A percentile compares a stretch with the other conserved stretches of the same genome.
These are phyloP conservation scores for Casaregolazyma suthepensis DNA, from an alignment of 1,139 yeast genomes.

Conservation along the genomic window DNA sequence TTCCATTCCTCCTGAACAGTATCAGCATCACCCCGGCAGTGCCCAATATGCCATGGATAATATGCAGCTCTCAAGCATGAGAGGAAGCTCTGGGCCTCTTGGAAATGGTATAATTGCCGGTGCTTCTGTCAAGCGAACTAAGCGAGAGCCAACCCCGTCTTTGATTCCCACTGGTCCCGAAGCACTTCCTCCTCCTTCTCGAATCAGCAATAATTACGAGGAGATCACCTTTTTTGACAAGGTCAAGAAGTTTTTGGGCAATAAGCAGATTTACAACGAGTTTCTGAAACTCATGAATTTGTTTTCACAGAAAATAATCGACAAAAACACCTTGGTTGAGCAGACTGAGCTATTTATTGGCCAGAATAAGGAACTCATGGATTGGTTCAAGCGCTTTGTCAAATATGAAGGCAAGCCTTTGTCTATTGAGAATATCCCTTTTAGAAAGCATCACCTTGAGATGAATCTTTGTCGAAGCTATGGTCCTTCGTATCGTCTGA, in stretches of 20 bases:
- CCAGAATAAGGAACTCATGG: conserved; percentile 66
- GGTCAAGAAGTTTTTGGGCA: conserved; percentile 84
- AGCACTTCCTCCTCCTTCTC: conserved; percentile 55
- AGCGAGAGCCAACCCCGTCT: conserved; percentile 49
- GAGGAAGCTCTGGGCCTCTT: conserved; percentile 25
- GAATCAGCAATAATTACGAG: conserved; percentile 60
- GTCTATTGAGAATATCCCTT: conserved; percentile 79
- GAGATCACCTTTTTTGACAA: conserved; percentile 88
- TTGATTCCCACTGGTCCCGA: conserved; percentile 83
- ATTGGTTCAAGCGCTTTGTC: conserved; percentile 89
- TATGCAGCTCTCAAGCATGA: conserved; percentile 35
- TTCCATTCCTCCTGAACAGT: conserved; percentile 7
- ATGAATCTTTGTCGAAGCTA: conserved; percentile 68
- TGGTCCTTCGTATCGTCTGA: conserved; percentile 88
- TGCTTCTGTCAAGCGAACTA: conserved; percentile 24
- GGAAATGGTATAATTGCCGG: conserved; percentile 37
- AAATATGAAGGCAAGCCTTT: conserved; percentile 58
- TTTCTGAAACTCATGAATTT: conserved; percentile 80
- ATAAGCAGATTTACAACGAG: conserved; percentile 85
- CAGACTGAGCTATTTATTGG: conserved; percentile 84
- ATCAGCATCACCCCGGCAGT: conserved; percentile 14
- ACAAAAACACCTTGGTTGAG: conserved; percentile 72
- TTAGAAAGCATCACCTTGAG: conserved; percentile 85
- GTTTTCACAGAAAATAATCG: conserved; percentile 85
- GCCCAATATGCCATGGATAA: conserved; percentile 24